A percentile compares a stretch with the other conserved stretches of the same genome.
These are phyloP conservation scores for Effrenium voratum DNA, from an alignment of 73 alveolate species.

Conservation along the genomic window DNA sequence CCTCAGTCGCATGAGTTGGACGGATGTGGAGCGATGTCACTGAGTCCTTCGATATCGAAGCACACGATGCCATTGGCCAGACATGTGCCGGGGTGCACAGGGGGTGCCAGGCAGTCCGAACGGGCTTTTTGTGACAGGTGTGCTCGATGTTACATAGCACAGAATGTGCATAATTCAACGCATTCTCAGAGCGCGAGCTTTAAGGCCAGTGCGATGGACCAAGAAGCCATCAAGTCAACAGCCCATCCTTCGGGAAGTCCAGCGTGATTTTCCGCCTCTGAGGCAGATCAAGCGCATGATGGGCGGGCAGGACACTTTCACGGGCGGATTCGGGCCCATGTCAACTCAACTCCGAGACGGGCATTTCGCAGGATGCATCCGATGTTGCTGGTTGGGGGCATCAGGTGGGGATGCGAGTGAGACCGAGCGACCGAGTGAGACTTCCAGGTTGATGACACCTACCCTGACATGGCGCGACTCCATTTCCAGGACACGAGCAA, in stretches of 20 bases:
- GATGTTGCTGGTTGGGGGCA: constrained; percentile 92
- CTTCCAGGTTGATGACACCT: constrained; percentile 79
- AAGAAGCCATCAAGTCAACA: constrained; percentile 42
- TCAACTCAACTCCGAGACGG: background rate
- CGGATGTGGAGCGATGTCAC: no score
- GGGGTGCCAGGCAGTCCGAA: background rate
- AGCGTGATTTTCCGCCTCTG: background rate
- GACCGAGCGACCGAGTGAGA: background rate
- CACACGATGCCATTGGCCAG: constrained; percentile 78
- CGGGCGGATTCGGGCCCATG: background rate
- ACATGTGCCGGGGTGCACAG: background rate
- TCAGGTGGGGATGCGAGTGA: constrained; percentile 9
- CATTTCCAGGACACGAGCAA: constrained; percentile 25
- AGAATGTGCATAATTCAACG: background rate
- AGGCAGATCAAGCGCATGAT: constrained; percentile 82
- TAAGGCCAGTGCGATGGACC: constrained; percentile 83
- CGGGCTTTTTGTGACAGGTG: background rate
- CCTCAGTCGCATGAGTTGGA: no score
- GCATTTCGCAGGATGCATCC: constrained; percentile 40
- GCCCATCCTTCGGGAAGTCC: background rate
- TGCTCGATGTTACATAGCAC: background rate
- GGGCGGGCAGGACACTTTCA: constrained; percentile 70
- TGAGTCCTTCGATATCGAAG: constrained; percentile 84
- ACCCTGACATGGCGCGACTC: constrained; percentile 67
- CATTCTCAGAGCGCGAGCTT: background rate